phyloP scores from a whole-genome alignment of 139 green algal species.

The Astrephomene gubernaculifera region DNA sequence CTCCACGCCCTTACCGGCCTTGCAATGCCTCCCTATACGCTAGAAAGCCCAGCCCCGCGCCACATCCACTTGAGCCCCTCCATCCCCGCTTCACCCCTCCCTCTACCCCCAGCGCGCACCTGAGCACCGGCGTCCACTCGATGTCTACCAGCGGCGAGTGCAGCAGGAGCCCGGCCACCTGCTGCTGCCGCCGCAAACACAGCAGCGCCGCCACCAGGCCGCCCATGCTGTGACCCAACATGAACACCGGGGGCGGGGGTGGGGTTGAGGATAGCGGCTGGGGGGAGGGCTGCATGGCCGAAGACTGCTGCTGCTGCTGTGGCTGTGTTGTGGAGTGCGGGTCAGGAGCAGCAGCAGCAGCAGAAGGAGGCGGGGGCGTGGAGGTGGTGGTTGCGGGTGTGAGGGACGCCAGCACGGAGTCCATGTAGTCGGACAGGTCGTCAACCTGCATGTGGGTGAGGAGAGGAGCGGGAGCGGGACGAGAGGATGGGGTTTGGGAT shows the following conservation, averaged over 20 bases:
- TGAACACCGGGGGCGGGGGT: neutral
- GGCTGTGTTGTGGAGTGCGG: no score
- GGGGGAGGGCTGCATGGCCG: no score
- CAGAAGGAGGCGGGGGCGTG: no score
- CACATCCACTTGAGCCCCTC: neutral
- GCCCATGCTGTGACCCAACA: conserved; percentile 59
- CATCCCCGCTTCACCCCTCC: neutral
- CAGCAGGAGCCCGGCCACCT: conserved; percentile 73
- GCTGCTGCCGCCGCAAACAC: conserved; percentile 56
- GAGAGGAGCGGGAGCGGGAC: no score
- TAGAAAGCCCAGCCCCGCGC: no score
- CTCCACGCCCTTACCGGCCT: no score
- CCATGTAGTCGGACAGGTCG: conserved; percentile 24
- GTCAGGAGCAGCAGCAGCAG: no score
- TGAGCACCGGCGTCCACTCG: conserved; percentile 76
- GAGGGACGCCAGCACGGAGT: neutral
- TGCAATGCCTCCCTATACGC: no score
- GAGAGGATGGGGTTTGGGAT: no score
- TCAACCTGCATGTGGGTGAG: conserved; percentile 13
- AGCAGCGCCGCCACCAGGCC: conserved; percentile 66
- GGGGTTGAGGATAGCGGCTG: no score
- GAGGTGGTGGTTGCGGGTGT: no score
- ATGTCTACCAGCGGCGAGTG: conserved; percentile 76
- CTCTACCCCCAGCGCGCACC: conserved; percentile 36
- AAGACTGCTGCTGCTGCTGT: no score